A percentile compares a stretch with the other conserved stretches of the same genome.
phyloP scores from a whole-genome alignment of 176 grass and related monocot genomes.

The Musa acuminata region DNA sequence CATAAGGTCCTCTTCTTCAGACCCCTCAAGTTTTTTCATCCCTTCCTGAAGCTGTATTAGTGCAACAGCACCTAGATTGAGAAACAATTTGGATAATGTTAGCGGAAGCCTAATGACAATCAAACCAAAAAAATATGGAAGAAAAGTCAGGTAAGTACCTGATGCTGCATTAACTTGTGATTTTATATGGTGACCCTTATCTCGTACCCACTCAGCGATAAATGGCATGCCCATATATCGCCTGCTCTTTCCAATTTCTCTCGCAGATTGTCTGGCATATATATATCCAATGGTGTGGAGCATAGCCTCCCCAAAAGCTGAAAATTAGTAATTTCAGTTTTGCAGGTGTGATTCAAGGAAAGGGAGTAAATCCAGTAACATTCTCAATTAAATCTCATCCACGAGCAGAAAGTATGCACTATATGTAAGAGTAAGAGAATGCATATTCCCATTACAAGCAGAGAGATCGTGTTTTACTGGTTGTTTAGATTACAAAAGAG shows the following conservation, averaged over 20 bases:
- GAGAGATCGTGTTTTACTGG: too few relatives aligned
- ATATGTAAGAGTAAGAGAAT: too few relatives aligned
- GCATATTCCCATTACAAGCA: too few relatives aligned
- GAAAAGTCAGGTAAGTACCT: conserved; percentile 31
- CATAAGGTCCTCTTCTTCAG: conserved; percentile 43
- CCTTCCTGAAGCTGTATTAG: conserved; percentile 87
- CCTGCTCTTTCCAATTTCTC: conserved; percentile 69
- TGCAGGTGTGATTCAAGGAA: too few relatives aligned
- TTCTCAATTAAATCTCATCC: too few relatives aligned
- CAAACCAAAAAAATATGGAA: neutral
- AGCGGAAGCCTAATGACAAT: neutral
- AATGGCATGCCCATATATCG: conserved; percentile 80
- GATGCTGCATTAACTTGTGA: conserved; percentile 96
- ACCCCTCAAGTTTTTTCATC: conserved; percentile 61
- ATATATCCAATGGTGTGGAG: conserved; percentile 92
- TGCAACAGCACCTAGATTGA: conserved; percentile 54
- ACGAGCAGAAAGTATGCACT: too few relatives aligned
- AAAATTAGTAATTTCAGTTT: neutral
- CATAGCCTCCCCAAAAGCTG: conserved; percentile 99
- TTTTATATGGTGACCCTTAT: conserved; percentile 83
- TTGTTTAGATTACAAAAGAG: too few relatives aligned
- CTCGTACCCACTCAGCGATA: conserved; percentile 96
- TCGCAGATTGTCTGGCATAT: conserved; percentile 75
- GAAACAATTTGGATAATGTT: conserved; percentile 6
- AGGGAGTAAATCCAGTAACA: too few relatives aligned